These are phyloP conservation scores for Arxiozyma heterogenica DNA, from an alignment of 1,139 yeast genomes.

Conservation along the genomic window DNA sequence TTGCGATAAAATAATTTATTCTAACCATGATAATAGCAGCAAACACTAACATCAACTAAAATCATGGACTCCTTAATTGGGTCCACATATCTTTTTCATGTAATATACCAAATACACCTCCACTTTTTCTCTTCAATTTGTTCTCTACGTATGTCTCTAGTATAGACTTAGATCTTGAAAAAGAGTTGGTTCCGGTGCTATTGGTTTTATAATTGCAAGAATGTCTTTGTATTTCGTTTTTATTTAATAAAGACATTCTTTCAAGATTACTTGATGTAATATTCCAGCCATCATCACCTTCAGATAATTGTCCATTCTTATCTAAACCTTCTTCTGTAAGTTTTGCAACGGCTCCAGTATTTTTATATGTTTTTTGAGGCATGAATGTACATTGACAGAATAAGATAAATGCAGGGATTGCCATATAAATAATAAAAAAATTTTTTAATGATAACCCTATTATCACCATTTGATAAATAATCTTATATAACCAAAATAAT, in stretches of 20 bases:
- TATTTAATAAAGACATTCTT: constrained; percentile 23
- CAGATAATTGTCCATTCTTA: constrained; percentile 36
- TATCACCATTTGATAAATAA: constrained; percentile 42
- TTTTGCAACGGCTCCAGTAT: constrained; percentile 57
- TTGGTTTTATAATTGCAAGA: not conserved
- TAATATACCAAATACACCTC: constrained; percentile 79
- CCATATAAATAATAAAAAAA: constrained; percentile 58
- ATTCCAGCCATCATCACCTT: constrained; percentile 29
- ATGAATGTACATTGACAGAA: constrained; percentile 64
- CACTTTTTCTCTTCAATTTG: constrained; percentile 44
- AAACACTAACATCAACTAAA: constrained; percentile 62
- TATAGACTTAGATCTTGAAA: constrained; percentile 37
- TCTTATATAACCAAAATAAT: constrained; percentile 56
- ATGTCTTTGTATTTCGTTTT: constrained; percentile 5
- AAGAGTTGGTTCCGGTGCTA: not conserved
- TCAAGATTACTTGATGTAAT: constrained; percentile 27
- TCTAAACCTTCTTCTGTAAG: constrained; percentile 63
- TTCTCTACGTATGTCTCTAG: constrained; percentile 56
- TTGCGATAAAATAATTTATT: constrained; percentile 85
- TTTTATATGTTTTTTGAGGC: constrained; percentile 72
- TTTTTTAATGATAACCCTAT: constrained; percentile 33
- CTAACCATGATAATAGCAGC: constrained; percentile 83
- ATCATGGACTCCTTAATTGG: constrained; percentile 74
- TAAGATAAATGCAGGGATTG: constrained; percentile 67
- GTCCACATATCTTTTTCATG: constrained; percentile 54